Percentiles rank a stretch among this genome's conserved stretches.
phyloP scores from a whole-genome alignment of 1,139 yeast genomes.

The Chernovozyma sophiae-reginae region DNA sequence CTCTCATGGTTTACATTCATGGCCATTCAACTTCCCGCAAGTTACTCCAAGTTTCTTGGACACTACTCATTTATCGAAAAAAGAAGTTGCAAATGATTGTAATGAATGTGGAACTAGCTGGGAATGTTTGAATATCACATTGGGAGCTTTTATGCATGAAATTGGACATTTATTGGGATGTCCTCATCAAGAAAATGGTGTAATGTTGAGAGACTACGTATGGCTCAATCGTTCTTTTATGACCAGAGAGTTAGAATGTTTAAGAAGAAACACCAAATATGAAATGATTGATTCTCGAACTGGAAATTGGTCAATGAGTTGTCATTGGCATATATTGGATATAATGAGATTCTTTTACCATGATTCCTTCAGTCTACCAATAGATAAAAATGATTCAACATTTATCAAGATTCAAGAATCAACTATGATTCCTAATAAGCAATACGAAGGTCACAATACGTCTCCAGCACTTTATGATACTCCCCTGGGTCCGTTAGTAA shows the following conservation, averaged over 20 bases:
- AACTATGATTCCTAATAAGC: constrained; percentile 17
- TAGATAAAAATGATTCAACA: constrained; percentile 39
- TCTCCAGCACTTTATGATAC: constrained; percentile 26
- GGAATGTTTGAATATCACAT: constrained; percentile 83
- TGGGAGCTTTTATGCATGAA: constrained; percentile 96
- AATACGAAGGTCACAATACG: constrained; percentile 14
- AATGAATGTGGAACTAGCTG: constrained; percentile 82
- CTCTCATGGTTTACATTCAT: constrained; percentile 84
- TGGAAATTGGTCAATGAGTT: constrained; percentile 51
- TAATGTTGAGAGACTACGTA: constrained; percentile 84
- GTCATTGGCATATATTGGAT: constrained; percentile 87
- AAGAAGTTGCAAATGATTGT: constrained; percentile 84
- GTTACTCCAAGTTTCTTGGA: constrained; percentile 69
- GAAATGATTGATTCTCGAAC: constrained; percentile 39
- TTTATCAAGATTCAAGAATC: constrained; percentile 30
- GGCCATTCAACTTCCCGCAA: constrained; percentile 79
- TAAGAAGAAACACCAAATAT: constrained; percentile 43
- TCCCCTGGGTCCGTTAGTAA: constrained; percentile 42
- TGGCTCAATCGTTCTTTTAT: constrained; percentile 78
- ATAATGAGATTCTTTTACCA: constrained; percentile 73
- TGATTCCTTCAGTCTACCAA: constrained; percentile 70
- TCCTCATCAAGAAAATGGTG: constrained; percentile 87
- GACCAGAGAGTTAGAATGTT: constrained; percentile 61
- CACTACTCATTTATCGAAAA: constrained; percentile 54
- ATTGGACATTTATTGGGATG: constrained; percentile 88